A percentile compares a stretch with the other conserved stretches of the same genome.
Conservation (phyloP, 108 stramenopile species). For the Schizochytrium sp. region DNA sequence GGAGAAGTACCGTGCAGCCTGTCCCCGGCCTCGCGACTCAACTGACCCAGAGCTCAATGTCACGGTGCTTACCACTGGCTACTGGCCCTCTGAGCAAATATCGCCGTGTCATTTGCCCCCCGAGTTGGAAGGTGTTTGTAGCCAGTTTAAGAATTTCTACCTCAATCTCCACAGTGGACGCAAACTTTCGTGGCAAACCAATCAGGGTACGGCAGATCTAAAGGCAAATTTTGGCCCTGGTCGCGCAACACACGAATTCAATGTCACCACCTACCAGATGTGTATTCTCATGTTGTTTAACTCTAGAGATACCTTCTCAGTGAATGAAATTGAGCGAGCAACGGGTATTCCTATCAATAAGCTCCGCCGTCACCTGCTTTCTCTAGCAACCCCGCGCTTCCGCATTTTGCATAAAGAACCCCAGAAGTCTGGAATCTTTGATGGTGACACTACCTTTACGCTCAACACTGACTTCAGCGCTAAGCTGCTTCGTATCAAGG, state of each 20-base stretch:
- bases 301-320: slow-evolving; percentile 79
- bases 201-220: slow-evolving; percentile 88
- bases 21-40: not conserved
- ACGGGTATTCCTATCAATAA: slow-evolving; percentile 91
- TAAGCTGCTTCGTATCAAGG: slow-evolving; percentile 87
- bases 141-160: slow-evolving; percentile 89
- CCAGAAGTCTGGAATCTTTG: slow-evolving; percentile 87
- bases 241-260: slow-evolving; percentile 88
- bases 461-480: slow-evolving; percentile 89
- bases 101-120: slow-evolving; percentile 86
- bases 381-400: slow-evolving; percentile 93
- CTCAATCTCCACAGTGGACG: slow-evolving; percentile 90
- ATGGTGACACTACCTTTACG: slow-evolving; percentile 85
- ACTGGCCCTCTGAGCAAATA: slow-evolving; percentile 93
- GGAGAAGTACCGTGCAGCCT: slow-evolving; percentile 77
- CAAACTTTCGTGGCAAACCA: slow-evolving; percentile 94
- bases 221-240: slow-evolving; percentile 65
- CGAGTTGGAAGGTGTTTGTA: slow-evolving; percentile 81
- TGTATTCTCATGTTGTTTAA: slow-evolving; percentile 97
- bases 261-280: slow-evolving; percentile 97
- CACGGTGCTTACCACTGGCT: slow-evolving; percentile 91
- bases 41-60: slow-evolving; percentile 81
- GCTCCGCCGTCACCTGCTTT: slow-evolving; percentile 91
- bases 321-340: slow-evolving; percentile 82
- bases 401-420: slow-evolving; percentile 89